Evolutionary conservation across 179 eudicot species (phyloP).

Genomic region (Beta macrorhiza): DNA sequence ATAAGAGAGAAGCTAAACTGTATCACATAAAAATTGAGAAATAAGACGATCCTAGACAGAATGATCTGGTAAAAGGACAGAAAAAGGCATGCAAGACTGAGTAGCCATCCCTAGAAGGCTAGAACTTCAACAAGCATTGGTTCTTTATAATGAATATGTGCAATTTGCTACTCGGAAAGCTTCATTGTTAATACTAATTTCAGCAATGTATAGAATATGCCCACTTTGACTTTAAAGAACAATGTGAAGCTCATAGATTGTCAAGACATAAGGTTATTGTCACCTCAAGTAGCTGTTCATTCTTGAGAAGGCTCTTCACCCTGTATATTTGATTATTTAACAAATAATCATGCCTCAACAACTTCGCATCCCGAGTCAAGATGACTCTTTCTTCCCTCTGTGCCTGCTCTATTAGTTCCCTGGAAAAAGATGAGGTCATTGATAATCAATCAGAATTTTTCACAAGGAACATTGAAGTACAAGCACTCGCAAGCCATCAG

Average conservation of each 20-base stretch:
- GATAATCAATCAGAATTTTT: conserved; percentile 6
- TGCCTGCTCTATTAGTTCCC: conserved; percentile 83
- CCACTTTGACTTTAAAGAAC: not conserved
- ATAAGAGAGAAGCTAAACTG: not conserved
- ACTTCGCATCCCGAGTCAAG: conserved; percentile 89
- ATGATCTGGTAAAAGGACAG: not conserved
- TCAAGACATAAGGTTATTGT: not conserved
- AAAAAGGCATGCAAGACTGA: not conserved
- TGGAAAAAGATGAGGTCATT: conserved; percentile 31
- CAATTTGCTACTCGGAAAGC: not conserved
- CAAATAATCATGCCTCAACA: conserved; percentile 77
- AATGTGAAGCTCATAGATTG: not conserved
- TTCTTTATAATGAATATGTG: not conserved
- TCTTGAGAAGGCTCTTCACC: conserved; percentile 83
- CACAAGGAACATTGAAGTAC: conserved; percentile 4
- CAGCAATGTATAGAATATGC: not conserved
- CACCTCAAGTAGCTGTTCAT: conserved; percentile 94
- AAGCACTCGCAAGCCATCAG: not conserved
- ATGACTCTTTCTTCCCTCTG: conserved; percentile 83
- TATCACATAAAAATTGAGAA: not conserved
- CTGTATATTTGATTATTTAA: conserved; percentile 75
- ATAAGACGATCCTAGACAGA: not conserved
- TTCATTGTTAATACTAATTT: not conserved
- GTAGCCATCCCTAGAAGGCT: not conserved
- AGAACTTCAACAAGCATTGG: not conserved